Percentiles rank a stretch among this genome's conserved stretches.
Evolutionary conservation across 129 eudicot genomes (phyloP).

Genomic region (Chrysanthemum lavandulifolium): DNA sequence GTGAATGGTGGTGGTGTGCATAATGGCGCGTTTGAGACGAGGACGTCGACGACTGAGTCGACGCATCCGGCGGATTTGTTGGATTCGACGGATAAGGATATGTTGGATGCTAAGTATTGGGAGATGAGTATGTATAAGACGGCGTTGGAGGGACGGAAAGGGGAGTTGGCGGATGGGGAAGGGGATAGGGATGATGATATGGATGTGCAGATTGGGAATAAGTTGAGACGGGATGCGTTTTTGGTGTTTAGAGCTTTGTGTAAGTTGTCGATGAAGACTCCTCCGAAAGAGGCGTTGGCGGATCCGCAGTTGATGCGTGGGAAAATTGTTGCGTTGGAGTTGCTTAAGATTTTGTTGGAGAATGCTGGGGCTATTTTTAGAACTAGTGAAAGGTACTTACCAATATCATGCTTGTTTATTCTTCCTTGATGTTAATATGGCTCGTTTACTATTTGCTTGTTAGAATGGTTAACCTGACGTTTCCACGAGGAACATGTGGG

Average conservation of each 20-base stretch:
- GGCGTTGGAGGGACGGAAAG: slow-evolving; percentile 96
- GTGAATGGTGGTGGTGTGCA: slow-evolving; percentile 53
- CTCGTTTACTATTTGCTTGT: neutral
- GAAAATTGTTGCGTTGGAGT: slow-evolving; percentile 94
- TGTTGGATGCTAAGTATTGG: slow-evolving; percentile 99
- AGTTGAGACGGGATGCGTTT: slow-evolving; percentile 92
- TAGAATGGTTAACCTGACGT: neutral
- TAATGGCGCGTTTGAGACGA: slow-evolving; percentile 96
- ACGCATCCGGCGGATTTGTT: slow-evolving; percentile 95
- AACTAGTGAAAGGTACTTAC: slow-evolving; percentile 92
- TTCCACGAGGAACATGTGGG: neutral
- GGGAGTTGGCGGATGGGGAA: slow-evolving; percentile 92
- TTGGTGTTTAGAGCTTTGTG: slow-evolving; percentile 94
- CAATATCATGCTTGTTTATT: neutral
- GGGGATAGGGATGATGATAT: slow-evolving; percentile 86
- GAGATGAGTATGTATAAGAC: slow-evolving; percentile 99
- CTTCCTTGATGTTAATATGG: neutral
- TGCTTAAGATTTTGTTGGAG: slow-evolving; percentile 97
- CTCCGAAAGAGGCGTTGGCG: slow-evolving; percentile 81
- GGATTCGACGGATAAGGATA: slow-evolving; percentile 98
- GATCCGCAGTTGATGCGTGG: slow-evolving; percentile 95
- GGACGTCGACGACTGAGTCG: slow-evolving; percentile 66
- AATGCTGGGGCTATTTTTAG: slow-evolving; percentile 95
- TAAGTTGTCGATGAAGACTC: slow-evolving; percentile 97
- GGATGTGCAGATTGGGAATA: slow-evolving; percentile 99